These are phyloP conservation scores for Xylaria flabelliformis DNA, from an alignment of 495 filamentous ascomycete species.

Conservation along the genomic window DNA sequence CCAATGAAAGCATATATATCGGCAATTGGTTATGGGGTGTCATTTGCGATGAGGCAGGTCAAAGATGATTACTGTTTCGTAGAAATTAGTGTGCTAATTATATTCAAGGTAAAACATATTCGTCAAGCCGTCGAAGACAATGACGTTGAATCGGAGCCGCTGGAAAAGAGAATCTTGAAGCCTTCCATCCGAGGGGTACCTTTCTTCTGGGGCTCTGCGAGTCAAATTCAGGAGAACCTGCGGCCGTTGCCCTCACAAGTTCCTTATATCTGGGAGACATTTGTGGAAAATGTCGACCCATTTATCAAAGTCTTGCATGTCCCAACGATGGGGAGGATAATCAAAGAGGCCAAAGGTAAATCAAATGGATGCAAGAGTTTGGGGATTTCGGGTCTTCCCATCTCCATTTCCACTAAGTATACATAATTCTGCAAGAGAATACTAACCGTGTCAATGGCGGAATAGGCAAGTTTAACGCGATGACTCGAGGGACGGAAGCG, in stretches of 20 bases:
- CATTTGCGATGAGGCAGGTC: conserved; percentile 12
- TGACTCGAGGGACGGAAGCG: conserved; percentile 2
- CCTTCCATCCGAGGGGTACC: not conserved
- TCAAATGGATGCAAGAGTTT: not conserved
- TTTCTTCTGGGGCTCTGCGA: conserved; percentile 5
- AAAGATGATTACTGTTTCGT: not conserved
- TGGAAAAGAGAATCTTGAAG: conserved; percentile 4
- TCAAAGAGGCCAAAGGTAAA: conserved; percentile 16
- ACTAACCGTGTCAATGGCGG: not conserved
- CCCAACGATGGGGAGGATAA: not conserved
- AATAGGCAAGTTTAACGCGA: conserved; percentile 10
- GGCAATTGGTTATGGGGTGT: conserved; percentile 17
- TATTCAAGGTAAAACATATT: not conserved
- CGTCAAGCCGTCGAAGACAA: conserved; percentile 8
- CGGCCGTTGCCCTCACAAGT: conserved; percentile 24
- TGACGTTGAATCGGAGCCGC: conserved; percentile 11
- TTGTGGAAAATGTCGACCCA: conserved; percentile 26
- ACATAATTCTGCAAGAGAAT: not conserved
- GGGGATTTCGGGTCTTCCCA: not conserved
- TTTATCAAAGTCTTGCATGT: conserved; percentile 26
- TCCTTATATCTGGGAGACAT: conserved; percentile 23
- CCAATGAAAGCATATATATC: conserved; percentile 18
- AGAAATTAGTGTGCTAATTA: not conserved
- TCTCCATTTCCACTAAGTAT: not conserved
- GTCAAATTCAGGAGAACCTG: not conserved